phyloP scores from a whole-genome alignment of 495 filamentous ascomycete genomes.

The Massariosphaeria phaeospora region DNA sequence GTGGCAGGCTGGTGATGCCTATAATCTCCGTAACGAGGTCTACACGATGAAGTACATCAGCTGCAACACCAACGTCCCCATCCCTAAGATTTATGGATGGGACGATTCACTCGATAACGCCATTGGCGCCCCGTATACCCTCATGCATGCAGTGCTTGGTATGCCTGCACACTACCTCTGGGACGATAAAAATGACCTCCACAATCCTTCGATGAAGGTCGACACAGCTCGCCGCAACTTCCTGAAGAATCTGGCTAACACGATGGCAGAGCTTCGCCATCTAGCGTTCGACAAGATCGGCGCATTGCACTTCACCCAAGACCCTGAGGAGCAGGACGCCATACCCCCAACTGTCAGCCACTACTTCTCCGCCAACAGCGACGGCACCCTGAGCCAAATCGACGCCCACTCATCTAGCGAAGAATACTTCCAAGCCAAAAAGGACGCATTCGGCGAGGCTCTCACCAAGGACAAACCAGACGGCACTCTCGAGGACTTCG shows the following conservation, averaged over 20 bases:
- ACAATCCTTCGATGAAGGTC: neutral
- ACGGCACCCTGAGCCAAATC: neutral
- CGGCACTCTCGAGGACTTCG: neutral
- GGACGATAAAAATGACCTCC: neutral
- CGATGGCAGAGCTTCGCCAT: conserved; percentile 4
- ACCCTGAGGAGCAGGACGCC: neutral
- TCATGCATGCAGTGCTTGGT: conserved; percentile 13
- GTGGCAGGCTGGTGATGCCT: conserved; percentile 5
- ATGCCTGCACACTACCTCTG: neutral
- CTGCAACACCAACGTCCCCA: neutral
- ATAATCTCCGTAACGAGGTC: conserved; percentile 8
- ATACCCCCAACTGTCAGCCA: neutral
- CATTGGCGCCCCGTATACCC: conserved; percentile 16
- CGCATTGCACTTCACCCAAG: neutral
- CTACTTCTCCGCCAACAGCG: neutral
- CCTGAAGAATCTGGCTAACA: neutral
- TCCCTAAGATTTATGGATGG: conserved; percentile 3
- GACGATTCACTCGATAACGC: conserved; percentile 4
- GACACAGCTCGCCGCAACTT: neutral
- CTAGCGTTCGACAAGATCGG: conserved; percentile 12
- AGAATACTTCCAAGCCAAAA: neutral
- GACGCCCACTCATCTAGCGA: neutral
- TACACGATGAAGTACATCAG: conserved; percentile 7
- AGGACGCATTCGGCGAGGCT: too few species aligned
- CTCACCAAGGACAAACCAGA: neutral